phyloP scores from a whole-genome alignment of 176 grass and related monocot genomes.

The Aegilops sharonensis region DNA sequence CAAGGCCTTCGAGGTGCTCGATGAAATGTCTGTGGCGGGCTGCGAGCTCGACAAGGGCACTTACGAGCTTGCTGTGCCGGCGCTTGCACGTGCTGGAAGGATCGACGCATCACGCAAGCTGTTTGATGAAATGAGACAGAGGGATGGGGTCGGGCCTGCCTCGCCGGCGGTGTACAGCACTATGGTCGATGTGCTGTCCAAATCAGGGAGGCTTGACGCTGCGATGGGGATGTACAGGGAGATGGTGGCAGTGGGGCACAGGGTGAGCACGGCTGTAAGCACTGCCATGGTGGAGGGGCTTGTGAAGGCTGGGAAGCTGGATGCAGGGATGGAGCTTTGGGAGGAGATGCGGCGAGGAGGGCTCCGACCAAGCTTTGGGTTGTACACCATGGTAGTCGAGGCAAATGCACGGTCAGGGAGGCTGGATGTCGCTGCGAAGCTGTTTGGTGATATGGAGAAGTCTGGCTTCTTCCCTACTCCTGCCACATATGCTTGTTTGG shows the following conservation, averaged over 20 bases:
- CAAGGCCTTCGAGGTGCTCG: conserved; percentile 90
- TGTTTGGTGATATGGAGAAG: conserved; percentile 94
- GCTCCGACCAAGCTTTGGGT: conserved; percentile 66
- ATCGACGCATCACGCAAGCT: conserved; percentile 76
- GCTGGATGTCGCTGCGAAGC: conserved; percentile 40
- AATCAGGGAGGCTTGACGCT: conserved; percentile 79
- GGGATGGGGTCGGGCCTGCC: conserved; percentile 26
- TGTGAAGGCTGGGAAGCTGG: conserved; percentile 79
- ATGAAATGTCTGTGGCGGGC: conserved; percentile 56
- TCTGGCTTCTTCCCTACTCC: conserved; percentile 93
- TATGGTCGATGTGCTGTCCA: conserved; percentile 78
- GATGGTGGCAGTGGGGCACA: conserved; percentile 64
- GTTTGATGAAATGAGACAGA: conserved; percentile 82
- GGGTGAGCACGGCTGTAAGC: conserved; percentile 48
- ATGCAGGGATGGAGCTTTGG: conserved; percentile 85
- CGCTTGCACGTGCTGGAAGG: conserved; percentile 69
- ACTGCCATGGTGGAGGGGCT: conserved; percentile 69
- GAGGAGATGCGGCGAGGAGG: conserved; percentile 69
- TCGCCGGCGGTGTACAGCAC: conserved; percentile 51
- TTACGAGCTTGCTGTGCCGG: conserved; percentile 81
- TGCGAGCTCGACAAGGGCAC: conserved; percentile 56
- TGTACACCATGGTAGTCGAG: conserved; percentile 89
- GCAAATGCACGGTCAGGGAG: conserved; percentile 82
- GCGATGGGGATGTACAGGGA: conserved; percentile 85
- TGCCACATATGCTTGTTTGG: conserved; percentile 70